A percentile compares a stretch with the other conserved stretches of the same genome.
Evolutionary conservation across 2,329 filamentous ascomycete genomes (phyloP).

Genomic region (Aspergillus alliaceus): DNA sequence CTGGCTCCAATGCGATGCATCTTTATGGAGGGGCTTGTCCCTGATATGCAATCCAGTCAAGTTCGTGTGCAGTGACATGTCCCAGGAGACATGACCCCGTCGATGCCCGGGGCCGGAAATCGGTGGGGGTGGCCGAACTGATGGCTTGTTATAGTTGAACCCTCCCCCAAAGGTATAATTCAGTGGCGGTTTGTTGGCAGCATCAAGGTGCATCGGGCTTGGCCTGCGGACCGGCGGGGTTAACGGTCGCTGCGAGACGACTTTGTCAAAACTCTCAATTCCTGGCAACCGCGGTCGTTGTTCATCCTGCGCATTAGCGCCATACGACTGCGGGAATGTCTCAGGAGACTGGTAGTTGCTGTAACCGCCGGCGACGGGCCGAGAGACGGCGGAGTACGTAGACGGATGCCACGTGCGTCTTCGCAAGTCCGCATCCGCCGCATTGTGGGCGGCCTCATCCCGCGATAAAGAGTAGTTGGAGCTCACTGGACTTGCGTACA

Average conservation of each 20-base stretch:
- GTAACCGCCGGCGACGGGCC: conserved; percentile 69
- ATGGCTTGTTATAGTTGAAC: conserved; percentile 35
- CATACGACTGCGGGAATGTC: conserved; percentile 57
- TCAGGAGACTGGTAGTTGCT: conserved; percentile 74
- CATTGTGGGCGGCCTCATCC: conserved; percentile 32
- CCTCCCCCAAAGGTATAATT: conserved; percentile 32
- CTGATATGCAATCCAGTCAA: conserved; percentile 45
- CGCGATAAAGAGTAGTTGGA: conserved; percentile 54
- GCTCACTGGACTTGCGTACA: conserved; percentile 66
- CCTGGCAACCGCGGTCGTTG: conserved; percentile 74
- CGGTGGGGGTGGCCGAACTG: conserved; percentile 39
- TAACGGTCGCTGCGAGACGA: conserved; percentile 58
- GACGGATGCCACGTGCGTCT: conserved; percentile 87
- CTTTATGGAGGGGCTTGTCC: conserved; percentile 36
- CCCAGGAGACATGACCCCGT: conserved; percentile 50
- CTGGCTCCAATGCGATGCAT: conserved; percentile 44
- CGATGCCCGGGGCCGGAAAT: conserved; percentile 47
- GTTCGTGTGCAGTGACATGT: conserved; percentile 47
- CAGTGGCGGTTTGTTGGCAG: conserved; percentile 39
- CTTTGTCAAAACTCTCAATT: conserved; percentile 86
- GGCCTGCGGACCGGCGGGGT: conserved; percentile 65
- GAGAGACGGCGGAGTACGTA: conserved; percentile 61
- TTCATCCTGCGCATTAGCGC: conserved; percentile 52
- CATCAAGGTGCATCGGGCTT: conserved; percentile 78
- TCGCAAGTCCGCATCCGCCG: conserved; percentile 73